Base-by-base conservation (phyloP, 345 rosid species). In the Gossypium sturtianum region DNA sequence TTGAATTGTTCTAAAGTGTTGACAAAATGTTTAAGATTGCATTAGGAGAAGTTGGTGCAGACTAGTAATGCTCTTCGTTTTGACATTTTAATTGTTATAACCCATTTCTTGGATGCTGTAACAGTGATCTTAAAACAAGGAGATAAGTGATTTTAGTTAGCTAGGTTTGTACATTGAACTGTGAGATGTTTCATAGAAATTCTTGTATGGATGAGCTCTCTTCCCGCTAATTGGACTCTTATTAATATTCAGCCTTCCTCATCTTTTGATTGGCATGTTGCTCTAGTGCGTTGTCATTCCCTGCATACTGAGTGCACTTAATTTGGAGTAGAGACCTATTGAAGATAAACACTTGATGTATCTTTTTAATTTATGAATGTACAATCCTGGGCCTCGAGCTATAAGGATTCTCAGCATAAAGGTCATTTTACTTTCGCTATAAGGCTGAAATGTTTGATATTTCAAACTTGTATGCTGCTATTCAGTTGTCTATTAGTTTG, bases 1-100 rank as follows among this genome's bases (percentile, higher is more conserved):
- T 70, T 52, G 48, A 29, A 70, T 52, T 70, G 73, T 70, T 70
- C 72, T n/a, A 51, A 68, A 15, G 20, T 34, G 52, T 25, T 49
- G 58, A 16, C 23, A 9, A 65, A 49, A 27, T 68, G 22, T 51
- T 27, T 59, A 69, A 51, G 10, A 17, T 70, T 70, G 73, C 73
- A 29, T 29, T 70, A 52, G 47, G 25, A 69, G 48, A 52, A 51
- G 23, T 29, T 27, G 29, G 41, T 29, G 43, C 20, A 68, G 38
- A 22, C 71, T 66, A 22, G 15, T 38, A 45, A 47, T 23, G 25
- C 38, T 67, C 71, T 67, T 15, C 11, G 71, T 25, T 67, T 67
- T 48, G 43, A 34, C 57, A 67, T 67, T 66, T 34, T 22, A 66
- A 51, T 43, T 41, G 25, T 64, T n/a, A 9, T 41, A 64, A 19